Evolutionary conservation across 768 basidiomycete species (phyloP), one percentile per base, ranked within the genome.

Genomic region (Pisolithus sp.): DNA sequence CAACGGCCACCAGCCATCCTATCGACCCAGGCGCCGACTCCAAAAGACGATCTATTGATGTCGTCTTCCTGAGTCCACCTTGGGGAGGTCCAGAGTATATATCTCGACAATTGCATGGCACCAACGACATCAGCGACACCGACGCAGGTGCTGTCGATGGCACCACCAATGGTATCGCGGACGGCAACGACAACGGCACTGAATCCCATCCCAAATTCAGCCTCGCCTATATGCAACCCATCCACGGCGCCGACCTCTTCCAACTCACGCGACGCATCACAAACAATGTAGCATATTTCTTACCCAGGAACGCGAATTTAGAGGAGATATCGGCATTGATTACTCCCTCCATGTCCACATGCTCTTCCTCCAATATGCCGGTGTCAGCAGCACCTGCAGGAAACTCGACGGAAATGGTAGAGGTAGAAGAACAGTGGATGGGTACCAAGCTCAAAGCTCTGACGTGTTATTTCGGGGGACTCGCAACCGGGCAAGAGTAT

Each of bases 351-450:
- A 41, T 41, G 40, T 12, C 18, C 8, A 23, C 23, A 50, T 55
- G 7, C 49, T 49, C 5, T 20, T 17, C 3, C 21, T 17, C 18
- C 24, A 41, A 36, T 49, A 54, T 10, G 45, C 46, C 20, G n/a
- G 28, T 5, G 13, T 13, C 39, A 23, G 30, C 40, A 12, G 30
- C 40, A 12, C 54, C 18, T 46, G 52, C 36, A 48, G 55, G 41
- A 42, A 53, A 52, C 13, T 43, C 51, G 18, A 48, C 46, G 37
- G 90, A 93, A 67, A 74, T 68, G 67, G 77, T 95, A 9, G 95
- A 97, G 68, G 78, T 97, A 7, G 93, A 98, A 64, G 95, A 98
- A 68, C 91, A 91, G 65, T 97, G 93, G 93, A 95, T 91, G 85
- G 86, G 92, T 2, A 75, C 75, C 9, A 95, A 95, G 72, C 69